These are phyloP conservation scores for Catharanthus roseus DNA, from an alignment of 257 asterid species.

Conservation along the genomic window DNA sequence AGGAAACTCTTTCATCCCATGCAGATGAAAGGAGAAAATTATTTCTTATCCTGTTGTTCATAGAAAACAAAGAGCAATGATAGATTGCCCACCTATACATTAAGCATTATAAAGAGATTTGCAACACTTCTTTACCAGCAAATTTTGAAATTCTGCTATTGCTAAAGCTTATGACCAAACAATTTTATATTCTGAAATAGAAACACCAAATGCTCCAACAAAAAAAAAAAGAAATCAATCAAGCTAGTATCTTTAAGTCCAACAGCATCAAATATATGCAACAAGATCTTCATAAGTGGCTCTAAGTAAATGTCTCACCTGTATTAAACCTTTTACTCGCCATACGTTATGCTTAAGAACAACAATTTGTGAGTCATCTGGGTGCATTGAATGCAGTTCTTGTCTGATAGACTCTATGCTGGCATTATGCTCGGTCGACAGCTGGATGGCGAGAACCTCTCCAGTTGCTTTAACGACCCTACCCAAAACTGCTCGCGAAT, in stretches of 20 bases:
- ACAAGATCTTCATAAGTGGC: background rate
- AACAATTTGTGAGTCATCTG: slow-evolving; percentile 43
- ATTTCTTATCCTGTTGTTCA: background rate
- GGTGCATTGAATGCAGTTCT: slow-evolving; percentile 44
- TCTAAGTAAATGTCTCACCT: slow-evolving; percentile 27
- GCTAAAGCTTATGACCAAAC: background rate
- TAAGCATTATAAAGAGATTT: background rate
- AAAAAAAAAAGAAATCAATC: background rate
- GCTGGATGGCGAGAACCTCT: slow-evolving; percentile 42
- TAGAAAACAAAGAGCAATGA: background rate
- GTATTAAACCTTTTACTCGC: slow-evolving; percentile 53
- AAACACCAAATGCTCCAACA: background rate
- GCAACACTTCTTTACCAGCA: background rate
- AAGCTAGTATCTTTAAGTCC: background rate
- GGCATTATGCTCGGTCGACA: slow-evolving; percentile 45
- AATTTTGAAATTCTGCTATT: background rate
- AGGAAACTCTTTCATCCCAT: background rate
- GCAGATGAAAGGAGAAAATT: background rate
- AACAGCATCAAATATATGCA: background rate
- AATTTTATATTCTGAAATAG: background rate
- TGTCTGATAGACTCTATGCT: slow-evolving; percentile 45
- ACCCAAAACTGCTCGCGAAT: slow-evolving; percentile 48
- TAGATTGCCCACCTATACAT: background rate
- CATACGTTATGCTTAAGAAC: slow-evolving; percentile 46
- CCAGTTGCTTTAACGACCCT: slow-evolving; percentile 39